Evolutionary conservation across 495 filamentous ascomycete genomes (phyloP), one percentile per base, ranked within the genome.

Genomic region (Zalerion maritima): DNA sequence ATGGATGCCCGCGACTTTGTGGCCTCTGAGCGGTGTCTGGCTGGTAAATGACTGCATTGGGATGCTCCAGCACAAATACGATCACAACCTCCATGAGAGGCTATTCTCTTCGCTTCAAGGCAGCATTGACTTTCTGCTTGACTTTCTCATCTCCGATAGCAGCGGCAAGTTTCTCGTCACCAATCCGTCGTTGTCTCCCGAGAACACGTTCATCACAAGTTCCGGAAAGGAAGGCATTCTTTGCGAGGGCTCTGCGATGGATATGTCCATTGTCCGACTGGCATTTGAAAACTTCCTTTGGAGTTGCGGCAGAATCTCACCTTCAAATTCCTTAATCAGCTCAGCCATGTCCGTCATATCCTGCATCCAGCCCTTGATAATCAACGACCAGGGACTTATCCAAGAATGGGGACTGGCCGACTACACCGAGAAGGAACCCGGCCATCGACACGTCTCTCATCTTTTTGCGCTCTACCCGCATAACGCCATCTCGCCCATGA

Each of bases 11-110:
- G 52, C 52, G 12, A 67, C 55, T 14, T 47, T 64, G 11, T 65
- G 60, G 60, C 60, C 59, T 0, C 48, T 64, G 2, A 55, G 59
- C 4, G 52, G 49, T 14, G 60, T 58, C 14, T 68, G 62, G 63
- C 41, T 66, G 5, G 58, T 49, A 13, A 47, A 46, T 64, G 46
- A 21, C 21, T 23, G 21, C 7, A 7, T n/a, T n/a, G 7, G 21
- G n/a, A 23, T n/a, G 7, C 23, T 18, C 28, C 22, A 37, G 21
- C 26, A 24, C 16, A 26, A n/a, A 13, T 16, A 21, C 14, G 35
- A 37, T 12, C 13, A 11, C 1, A 18, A 25, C 3, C 10, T 31
- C 12, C 35, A 18, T 10, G 18, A 16, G 28, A 18, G 23, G 10
- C 28, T 24, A 4, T 24, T 11, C 16, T 24, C 28, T 3, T 3